phyloP scores from a whole-genome alignment of 805 yeast species.

The Cyberlindnera bimundalis region DNA sequence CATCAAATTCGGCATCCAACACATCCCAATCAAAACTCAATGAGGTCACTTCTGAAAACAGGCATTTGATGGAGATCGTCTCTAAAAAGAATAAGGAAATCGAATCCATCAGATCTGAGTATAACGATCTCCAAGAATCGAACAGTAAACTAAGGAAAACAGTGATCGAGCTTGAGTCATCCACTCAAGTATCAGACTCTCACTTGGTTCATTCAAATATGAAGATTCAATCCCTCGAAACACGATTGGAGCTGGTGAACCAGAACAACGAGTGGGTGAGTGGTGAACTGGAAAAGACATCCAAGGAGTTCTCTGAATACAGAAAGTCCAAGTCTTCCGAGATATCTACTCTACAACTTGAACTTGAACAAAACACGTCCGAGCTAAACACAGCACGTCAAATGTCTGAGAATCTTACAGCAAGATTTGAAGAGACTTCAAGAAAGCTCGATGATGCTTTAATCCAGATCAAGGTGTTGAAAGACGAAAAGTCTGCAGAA shows the following conservation, averaged over 20 bases:
- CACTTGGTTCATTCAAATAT: constrained; percentile 30
- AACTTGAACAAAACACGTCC: constrained; percentile 26
- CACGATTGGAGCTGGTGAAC: constrained; percentile 40
- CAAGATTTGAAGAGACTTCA: constrained; percentile 36
- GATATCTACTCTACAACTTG: constrained; percentile 25
- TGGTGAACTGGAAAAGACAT: constrained; percentile 33
- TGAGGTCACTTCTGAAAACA: constrained; percentile 27
- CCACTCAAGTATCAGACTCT: constrained; percentile 32
- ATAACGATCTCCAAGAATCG: constrained; percentile 32
- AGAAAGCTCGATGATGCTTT: constrained; percentile 40
- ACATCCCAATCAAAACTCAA: constrained; percentile 13
- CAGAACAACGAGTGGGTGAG: constrained; percentile 41
- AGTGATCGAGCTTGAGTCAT: constrained; percentile 37
- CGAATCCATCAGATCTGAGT: constrained; percentile 35
- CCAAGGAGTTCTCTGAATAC: constrained; percentile 30
- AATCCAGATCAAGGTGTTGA: constrained; percentile 43
- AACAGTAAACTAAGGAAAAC: constrained; percentile 38
- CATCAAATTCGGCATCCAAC: constrained; percentile 9
- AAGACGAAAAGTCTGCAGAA: constrained; percentile 38
- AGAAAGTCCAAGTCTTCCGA: constrained; percentile 29
- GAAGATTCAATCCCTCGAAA: constrained; percentile 36
- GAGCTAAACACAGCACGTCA: constrained; percentile 32
- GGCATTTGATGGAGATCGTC: constrained; percentile 32
- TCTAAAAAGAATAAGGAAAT: constrained; percentile 36
- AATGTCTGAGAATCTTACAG: constrained; percentile 30